Percentiles rank a stretch among this genome's conserved stretches.
Conservation (phyloP, 345 rosid species). For the Alliaria petiolata region DNA sequence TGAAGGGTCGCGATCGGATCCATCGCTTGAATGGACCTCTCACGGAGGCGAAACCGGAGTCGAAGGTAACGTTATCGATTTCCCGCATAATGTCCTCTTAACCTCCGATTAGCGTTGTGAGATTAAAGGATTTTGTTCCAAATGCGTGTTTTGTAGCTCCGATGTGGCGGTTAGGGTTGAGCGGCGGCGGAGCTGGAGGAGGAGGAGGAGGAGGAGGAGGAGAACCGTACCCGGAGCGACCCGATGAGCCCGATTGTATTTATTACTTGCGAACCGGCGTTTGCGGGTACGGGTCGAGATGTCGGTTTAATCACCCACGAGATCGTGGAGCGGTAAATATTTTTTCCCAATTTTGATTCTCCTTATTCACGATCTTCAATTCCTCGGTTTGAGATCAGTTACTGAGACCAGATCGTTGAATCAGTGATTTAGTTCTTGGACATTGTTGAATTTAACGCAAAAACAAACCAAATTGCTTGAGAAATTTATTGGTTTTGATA, state of each 20-base stretch:
- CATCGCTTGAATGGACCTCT: slow-evolving; percentile 61
- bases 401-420: slow-evolving; percentile 14
- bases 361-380: not conserved
- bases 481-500: not conserved
- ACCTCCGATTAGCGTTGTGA: slow-evolving; percentile 19
- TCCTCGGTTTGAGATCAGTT: slow-evolving; percentile 18
- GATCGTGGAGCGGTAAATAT: slow-evolving; percentile 68
- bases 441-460: not conserved
- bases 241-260: slow-evolving; percentile 75
- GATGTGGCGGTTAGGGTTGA: slow-evolving; percentile 60
- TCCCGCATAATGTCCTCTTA: slow-evolving; percentile 29
- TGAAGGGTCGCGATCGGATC: slow-evolving; percentile 62
- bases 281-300: slow-evolving; percentile 82
- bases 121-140: slow-evolving; percentile 5
- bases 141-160: slow-evolving; percentile 27
- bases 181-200: slow-evolving; percentile 6
- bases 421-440: not conserved
- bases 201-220: too few species aligned
- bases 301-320: slow-evolving; percentile 97
- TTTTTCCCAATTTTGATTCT: not conserved
- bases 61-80: slow-evolving; percentile 48
- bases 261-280: slow-evolving; percentile 79
- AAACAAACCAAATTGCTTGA: too few species aligned
- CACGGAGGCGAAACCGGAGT: slow-evolving; percentile 64
- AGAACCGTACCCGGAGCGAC: slow-evolving; percentile 75